Percentiles rank a stretch among this genome's conserved stretches.
Conservation (phyloP, 1,284 basidiomycete genomes). For the Laetiporus sulphureus region DNA sequence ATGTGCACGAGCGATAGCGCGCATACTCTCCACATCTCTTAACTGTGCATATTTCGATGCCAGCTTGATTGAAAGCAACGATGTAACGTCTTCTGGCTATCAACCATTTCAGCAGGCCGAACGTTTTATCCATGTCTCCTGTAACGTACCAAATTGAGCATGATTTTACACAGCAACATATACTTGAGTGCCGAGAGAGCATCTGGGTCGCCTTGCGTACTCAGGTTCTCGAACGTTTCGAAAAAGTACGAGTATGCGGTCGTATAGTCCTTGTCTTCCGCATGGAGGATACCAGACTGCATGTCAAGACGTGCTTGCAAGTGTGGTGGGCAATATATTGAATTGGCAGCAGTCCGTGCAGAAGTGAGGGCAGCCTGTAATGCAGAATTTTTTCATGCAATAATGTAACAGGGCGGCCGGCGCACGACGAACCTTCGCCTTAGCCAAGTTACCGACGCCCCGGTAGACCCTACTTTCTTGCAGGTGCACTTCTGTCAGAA, state of each 20-base stretch:
- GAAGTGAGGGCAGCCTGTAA: constrained; percentile 83
- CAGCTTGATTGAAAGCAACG: constrained; percentile 82
- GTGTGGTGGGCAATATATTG: constrained; percentile 94
- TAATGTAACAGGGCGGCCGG: too few species aligned
- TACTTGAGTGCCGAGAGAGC: constrained; percentile 92
- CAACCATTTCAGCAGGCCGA: background rate
- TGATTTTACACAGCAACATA: constrained; percentile 97
- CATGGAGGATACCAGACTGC: constrained; percentile 88
- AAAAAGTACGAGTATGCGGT: constrained; percentile 98
- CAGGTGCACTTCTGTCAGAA: constrained; percentile 94
- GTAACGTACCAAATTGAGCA: constrained; percentile 84
- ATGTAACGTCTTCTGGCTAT: constrained; percentile 89
- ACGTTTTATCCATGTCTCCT: too few species aligned
- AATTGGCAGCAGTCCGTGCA: constrained; percentile 90
- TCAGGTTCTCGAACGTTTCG: constrained; percentile 86
- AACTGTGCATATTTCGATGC: constrained; percentile 80
- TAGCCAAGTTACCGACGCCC: constrained; percentile 86
- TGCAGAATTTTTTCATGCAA: too few species aligned
- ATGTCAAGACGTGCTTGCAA: constrained; percentile 92
- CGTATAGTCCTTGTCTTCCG: constrained; percentile 97
- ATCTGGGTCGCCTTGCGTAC: constrained; percentile 64
- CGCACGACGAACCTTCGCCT: constrained; percentile 71
- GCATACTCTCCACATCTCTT: constrained; percentile 91
- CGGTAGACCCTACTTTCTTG: constrained; percentile 90
- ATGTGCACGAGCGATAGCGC: constrained; percentile 90